Evolutionary conservation across 768 basidiomycete species (phyloP).

Genomic region (Lactarius deliciosus): DNA sequence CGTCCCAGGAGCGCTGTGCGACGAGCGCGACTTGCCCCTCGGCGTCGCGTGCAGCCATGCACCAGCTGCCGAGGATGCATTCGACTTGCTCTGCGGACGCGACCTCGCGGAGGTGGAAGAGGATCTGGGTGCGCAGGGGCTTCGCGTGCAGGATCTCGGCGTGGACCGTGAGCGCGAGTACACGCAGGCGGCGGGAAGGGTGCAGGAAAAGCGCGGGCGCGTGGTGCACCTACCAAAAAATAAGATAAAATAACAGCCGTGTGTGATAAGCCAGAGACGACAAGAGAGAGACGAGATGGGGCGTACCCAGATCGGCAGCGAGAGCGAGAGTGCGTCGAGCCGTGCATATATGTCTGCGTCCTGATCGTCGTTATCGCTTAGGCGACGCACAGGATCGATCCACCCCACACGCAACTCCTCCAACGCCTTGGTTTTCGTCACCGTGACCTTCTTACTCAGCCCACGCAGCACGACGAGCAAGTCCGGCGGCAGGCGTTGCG

Average conservation of each 20-base stretch:
- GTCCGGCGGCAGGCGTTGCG: slow-evolving; percentile 71
- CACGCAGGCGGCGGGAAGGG: slow-evolving; percentile 71
- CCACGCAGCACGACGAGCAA: slow-evolving; percentile 78
- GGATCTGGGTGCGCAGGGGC: slow-evolving; percentile 46
- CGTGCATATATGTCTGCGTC: slow-evolving; percentile 45
- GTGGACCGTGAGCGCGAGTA: slow-evolving; percentile 61
- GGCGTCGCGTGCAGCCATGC: slow-evolving; percentile 64
- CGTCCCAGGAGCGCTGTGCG: slow-evolving; percentile 57
- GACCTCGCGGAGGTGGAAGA: slow-evolving; percentile 50
- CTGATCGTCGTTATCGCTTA: slow-evolving; percentile 23
- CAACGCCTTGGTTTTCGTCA: slow-evolving; percentile 80
- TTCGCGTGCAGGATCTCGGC: slow-evolving; percentile 60
- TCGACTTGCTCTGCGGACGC: slow-evolving; percentile 52
- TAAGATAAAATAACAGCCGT: too few relatives aligned
- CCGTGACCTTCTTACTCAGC: slow-evolving; percentile 85
- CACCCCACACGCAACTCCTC: slow-evolving; percentile 76
- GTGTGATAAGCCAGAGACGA: background rate
- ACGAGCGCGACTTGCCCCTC: slow-evolving; percentile 58
- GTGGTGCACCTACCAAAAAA: slow-evolving; percentile 68
- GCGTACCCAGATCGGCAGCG: slow-evolving; percentile 91
- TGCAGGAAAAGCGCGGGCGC: slow-evolving; percentile 79
- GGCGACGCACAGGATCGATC: slow-evolving; percentile 52
- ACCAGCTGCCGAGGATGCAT: slow-evolving; percentile 70
- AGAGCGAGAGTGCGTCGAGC: slow-evolving; percentile 48
- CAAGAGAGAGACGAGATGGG: background rate